Base-by-base conservation (phyloP, 164 flowering plant genomes). In the Kingdonia uniflora region DNA sequence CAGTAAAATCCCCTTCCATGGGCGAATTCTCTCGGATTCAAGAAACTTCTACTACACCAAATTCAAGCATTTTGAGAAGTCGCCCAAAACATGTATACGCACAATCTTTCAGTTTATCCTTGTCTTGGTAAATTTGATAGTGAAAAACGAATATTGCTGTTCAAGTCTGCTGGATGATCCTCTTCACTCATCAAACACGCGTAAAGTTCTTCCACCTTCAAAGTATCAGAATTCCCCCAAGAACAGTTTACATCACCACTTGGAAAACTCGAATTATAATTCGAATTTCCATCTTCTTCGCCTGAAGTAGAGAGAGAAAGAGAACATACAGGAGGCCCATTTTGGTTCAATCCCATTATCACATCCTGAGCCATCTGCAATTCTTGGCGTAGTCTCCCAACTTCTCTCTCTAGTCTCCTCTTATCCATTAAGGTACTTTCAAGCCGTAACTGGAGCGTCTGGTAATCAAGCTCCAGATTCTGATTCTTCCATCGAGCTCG, bases 401-500 rank as follows among this genome's bases (percentile, higher is more conserved):
- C 68, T 55, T 79, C 77, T 39, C 22, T 67, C 55, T 75, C 76
- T 0, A 73, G 71, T 56, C 60, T 54, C 48, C 54, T 62, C 50
- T 71, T 78, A 3, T 74, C 75, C 11, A 65, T 68, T 21, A 67
- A 29, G 25, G 55, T 65, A 55, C 46, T 51, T 0, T 68, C 74
- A 6, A 74, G 70, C 65, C 49, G 61, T 21, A 54, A 55, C 44
- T 70, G 70, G 15, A 69, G 52, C 48, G 60, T 42, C 52, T 49
- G 60, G 65, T 69, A 59, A 11, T 72, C 72, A 0, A 63, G 56
- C 64, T 72, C 74, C 5, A 65, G 64, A 20, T 50, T 52, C 41
- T 72, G 70, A 38, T 42, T 58, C 55, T 72, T 72, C 70, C 71
- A 68, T 26, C 74, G 52, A 5, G 74, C 74, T 37, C 76, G 53